Base-by-base conservation (phyloP, 495 filamentous ascomycete species). In the Penicillium chermesinum region DNA sequence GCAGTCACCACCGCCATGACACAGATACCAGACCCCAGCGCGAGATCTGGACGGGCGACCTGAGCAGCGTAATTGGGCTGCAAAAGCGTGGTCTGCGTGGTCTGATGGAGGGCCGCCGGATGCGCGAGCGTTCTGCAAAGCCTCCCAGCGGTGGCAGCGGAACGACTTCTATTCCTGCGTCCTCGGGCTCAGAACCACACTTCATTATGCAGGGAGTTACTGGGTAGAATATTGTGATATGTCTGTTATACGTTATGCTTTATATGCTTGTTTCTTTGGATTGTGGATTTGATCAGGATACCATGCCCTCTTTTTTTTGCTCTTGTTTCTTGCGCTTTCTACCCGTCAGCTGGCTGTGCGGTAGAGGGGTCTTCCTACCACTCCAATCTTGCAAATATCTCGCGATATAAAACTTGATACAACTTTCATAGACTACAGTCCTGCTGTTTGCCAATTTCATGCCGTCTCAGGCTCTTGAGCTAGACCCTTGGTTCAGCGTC, bases 61-160 rank as follows among this genome's bases (percentile, higher is more conserved):
- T 95, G 20, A 95, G 89, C 64, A 87, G 87, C 41, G 91, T 96
- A n/a, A 94, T 98, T 48, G 93, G 93, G 0, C 57, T 98, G 47
- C 93, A 98, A 73, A 98, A 97, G 71, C 75, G 93, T 27, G 93
- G 93, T 0, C 60, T 98, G 46, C 80, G 91, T 39, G 93, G 93
- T 0, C 65, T 98, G 61, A 96, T 97, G 93, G 93, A 98, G 67
- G 93, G 93, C 12, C 73, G 93, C 30, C 76, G 91, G 44, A 82
- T 96, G 72, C 73, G 93, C 41, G 91, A 93, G 56, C 65, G 86
- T 20, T 82, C 76, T 7, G 53, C 54, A 5, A 73, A 71, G 30
- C 66, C 67, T 3, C 44, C 62, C 12, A 66, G 64, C 20, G 46
- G 43, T 12, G 44, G 62, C 22, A 58, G 62, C 27, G 52, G 46